A percentile compares a stretch with the other conserved stretches of the same genome.
Conservation (phyloP, 2,329 filamentous ascomycete genomes). For the Colletotrichum sojae region DNA sequence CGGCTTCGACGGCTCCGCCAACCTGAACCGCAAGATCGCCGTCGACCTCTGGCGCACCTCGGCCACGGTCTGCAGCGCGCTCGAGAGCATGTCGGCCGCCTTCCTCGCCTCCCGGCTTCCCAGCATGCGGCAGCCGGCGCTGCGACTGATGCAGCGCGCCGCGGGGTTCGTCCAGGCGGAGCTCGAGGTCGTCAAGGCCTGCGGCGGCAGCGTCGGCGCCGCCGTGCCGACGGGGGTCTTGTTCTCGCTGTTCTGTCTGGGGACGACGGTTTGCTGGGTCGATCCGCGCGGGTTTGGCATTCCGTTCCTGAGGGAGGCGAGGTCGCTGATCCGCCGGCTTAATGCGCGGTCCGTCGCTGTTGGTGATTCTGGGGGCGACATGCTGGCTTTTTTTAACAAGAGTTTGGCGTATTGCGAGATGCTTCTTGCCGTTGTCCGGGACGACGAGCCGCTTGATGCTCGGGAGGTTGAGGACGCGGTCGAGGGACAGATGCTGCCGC, state of each 20-base stretch:
- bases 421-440: conserved; percentile 54
- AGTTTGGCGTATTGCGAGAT: conserved; percentile 58
- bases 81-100: conserved; percentile 59
- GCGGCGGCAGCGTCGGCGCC: conserved; percentile 35
- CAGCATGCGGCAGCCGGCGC: conserved; percentile 52
- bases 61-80: conserved; percentile 53
- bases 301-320: conserved; percentile 51
- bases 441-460: conserved; percentile 45
- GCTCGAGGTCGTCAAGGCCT: conserved; percentile 46
- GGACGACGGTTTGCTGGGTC: conserved; percentile 58
- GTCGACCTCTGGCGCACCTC: conserved; percentile 54
- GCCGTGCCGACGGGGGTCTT: conserved; percentile 52
- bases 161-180: conserved; percentile 53
- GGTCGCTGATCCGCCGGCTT: conserved; percentile 45
- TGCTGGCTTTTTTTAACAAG: conserved; percentile 55
- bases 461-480: background rate
- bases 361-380: conserved; percentile 45
- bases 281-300: conserved; percentile 51
- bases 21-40: conserved; percentile 56
- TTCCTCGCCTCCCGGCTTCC: conserved; percentile 53
- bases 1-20: conserved; percentile 55
- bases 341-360: conserved; percentile 42
- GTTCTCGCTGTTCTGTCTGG: conserved; percentile 56
- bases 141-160: conserved; percentile 52
- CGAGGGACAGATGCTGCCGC: conserved; percentile 3